Evolutionary conservation across 2,329 filamentous ascomycete species (phyloP).

Genomic region (Tolypocladium amazonense): DNA sequence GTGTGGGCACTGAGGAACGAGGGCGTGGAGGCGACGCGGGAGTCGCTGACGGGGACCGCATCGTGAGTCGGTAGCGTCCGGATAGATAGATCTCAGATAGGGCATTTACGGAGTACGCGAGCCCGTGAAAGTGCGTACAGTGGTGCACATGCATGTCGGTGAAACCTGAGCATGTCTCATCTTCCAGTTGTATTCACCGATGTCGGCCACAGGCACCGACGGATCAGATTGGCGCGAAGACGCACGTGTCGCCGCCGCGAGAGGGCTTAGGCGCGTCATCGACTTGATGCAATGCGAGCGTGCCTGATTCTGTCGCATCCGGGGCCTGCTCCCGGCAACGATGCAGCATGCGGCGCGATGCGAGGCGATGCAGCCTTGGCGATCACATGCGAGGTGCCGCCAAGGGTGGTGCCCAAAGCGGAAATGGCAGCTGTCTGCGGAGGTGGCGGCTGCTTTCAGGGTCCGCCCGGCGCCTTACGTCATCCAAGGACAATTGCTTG

Average conservation of each 20-base stretch:
- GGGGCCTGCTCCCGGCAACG: neutral
- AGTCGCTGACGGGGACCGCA: slow-evolving; percentile 12
- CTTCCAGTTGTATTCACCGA: neutral
- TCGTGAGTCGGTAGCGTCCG: neutral
- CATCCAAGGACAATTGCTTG: neutral
- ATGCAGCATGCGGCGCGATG: neutral
- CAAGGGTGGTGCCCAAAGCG: neutral
- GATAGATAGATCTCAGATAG: too few species aligned
- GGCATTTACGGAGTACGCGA: neutral
- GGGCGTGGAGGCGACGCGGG: slow-evolving; percentile 24
- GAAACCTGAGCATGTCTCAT: neutral
- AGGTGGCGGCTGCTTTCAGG: neutral
- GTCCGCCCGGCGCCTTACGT: neutral
- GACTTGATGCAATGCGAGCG: neutral
- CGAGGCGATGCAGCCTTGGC: neutral
- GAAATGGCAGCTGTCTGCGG: neutral
- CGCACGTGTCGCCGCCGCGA: neutral
- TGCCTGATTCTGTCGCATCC: neutral
- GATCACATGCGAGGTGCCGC: neutral
- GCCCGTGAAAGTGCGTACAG: too few species aligned
- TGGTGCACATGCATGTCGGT: neutral
- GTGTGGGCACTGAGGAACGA: slow-evolving; percentile 60
- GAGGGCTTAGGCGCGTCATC: neutral
- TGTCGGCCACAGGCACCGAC: neutral
- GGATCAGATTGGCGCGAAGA: neutral